Conservation (phyloP, 352 stramenopile species). For the Pythium brassicae region DNA sequence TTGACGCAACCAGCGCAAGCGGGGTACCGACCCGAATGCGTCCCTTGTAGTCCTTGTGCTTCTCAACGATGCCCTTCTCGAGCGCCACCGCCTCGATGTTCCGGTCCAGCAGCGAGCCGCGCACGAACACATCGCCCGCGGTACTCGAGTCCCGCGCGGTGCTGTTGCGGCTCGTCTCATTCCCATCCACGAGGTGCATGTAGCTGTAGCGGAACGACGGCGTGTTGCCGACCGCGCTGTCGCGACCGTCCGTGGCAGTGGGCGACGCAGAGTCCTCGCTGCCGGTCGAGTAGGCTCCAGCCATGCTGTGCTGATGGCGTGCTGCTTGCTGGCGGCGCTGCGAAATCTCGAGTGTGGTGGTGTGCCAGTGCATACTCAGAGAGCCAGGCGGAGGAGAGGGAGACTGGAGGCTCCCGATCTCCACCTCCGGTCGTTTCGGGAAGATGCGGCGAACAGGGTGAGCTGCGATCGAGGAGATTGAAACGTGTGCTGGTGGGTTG, state of each 20-base stretch:
- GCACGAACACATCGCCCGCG: conserved; percentile 15
- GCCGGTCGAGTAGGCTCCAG: neutral
- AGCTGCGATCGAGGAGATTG: too few species aligned
- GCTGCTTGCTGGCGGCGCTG: too few species aligned
- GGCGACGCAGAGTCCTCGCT: conserved; percentile 1
- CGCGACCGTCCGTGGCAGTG: neutral
- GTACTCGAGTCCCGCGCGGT: conserved; percentile 2
- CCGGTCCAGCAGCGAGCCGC: conserved; percentile 17
- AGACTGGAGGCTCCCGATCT: too few species aligned
- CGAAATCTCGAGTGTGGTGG: too few species aligned
- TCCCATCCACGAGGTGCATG: conserved; percentile 9
- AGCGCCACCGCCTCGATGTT: conserved; percentile 14
- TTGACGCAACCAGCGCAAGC: too few species aligned
- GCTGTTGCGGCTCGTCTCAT: conserved; percentile 6
- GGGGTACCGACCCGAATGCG: conserved; percentile 14
- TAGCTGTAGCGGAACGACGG: conserved; percentile 17
- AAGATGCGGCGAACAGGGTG: too few species aligned
- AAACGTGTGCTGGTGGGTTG: too few species aligned
- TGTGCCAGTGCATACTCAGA: too few species aligned
- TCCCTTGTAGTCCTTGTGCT: conserved; percentile 17
- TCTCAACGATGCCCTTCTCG: conserved; percentile 4
- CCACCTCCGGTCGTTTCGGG: too few species aligned
- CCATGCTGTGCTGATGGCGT: neutral
- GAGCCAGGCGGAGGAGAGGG: too few species aligned
- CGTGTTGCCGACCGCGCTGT: neutral